Evolutionary conservation across 2,329 filamentous ascomycete genomes (phyloP).

Genomic region (Dryadomyces quercivorus): DNA sequence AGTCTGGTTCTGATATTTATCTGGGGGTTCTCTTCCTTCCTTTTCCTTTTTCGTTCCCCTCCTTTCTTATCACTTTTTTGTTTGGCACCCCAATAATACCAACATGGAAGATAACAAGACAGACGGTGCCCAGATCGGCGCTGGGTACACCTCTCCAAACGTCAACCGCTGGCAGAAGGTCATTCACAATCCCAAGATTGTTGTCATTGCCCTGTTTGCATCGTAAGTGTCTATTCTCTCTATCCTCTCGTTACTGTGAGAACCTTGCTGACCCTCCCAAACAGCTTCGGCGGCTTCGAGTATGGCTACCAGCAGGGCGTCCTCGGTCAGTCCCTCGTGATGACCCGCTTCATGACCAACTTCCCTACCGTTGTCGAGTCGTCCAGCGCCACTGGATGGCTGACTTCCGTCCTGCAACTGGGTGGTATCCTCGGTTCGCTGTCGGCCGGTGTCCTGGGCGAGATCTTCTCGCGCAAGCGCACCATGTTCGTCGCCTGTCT

Average conservation of each 20-base stretch:
- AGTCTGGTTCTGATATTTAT: not conserved
- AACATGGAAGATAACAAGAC: not conserved
- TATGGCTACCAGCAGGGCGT: slow-evolving; percentile 45
- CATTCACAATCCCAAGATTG: slow-evolving; percentile 22
- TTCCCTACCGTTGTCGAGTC: slow-evolving; percentile 35
- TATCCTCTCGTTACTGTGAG: too few species aligned
- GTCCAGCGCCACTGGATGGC: slow-evolving; percentile 34
- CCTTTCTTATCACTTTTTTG: not conserved
- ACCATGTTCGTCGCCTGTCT: slow-evolving; percentile 37
- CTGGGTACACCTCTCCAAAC: slow-evolving; percentile 13
- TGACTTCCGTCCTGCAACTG: slow-evolving; percentile 37
- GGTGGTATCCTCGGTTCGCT: slow-evolving; percentile 37
- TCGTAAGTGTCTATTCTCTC: too few species aligned
- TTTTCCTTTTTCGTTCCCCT: not conserved
- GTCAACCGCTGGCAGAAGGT: slow-evolving; percentile 17
- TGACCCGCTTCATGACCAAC: slow-evolving; percentile 34
- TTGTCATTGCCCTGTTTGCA: slow-evolving; percentile 27
- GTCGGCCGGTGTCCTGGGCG: slow-evolving; percentile 32
- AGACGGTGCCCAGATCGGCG: not conserved
- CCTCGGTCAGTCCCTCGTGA: slow-evolving; percentile 39
- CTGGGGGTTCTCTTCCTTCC: not conserved
- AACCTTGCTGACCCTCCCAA: too few species aligned
- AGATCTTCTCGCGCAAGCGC: slow-evolving; percentile 36
- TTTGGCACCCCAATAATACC: not conserved
- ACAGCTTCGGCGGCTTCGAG: slow-evolving; percentile 28